These are phyloP conservation scores for Cymbopogon citratus DNA, from an alignment of 176 grass and related monocot species.

Conservation along the genomic window DNA sequence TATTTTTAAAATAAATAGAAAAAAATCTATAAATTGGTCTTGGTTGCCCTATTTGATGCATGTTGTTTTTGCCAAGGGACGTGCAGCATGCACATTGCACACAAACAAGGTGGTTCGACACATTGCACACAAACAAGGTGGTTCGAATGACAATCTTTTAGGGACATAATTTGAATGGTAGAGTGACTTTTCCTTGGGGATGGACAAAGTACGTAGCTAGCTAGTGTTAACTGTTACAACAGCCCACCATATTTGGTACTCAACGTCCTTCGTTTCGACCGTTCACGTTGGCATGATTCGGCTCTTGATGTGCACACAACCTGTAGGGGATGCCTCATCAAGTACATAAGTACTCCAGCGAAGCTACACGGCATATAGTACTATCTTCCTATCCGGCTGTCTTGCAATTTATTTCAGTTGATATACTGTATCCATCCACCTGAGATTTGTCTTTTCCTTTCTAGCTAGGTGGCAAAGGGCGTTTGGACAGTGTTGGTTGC, in stretches of 20 bases:
- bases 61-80: too few species aligned
- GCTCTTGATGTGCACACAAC: background rate
- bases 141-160: background rate
- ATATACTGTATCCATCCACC: background rate
- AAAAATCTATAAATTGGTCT: too few species aligned
- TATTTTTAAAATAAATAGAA: too few species aligned
- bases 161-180: background rate
- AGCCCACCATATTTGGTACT: background rate
- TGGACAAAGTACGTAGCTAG: background rate
- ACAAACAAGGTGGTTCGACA: too few species aligned
- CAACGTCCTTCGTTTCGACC: background rate
- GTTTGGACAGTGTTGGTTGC: background rate
- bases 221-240: background rate
- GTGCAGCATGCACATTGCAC: background rate
- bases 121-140: too few species aligned
- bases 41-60: too few species aligned
- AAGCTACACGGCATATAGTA: background rate
- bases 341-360: background rate
- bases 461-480: background rate
- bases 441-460: background rate
- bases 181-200: background rate
- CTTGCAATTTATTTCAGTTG: background rate
- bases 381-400: background rate
- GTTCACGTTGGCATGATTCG: background rate
- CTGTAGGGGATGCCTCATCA: background rate